These are phyloP conservation scores for Kickxella alabastrina DNA, from an alignment of 192 early-diverging fungal genomes.

Conservation along the genomic window DNA sequence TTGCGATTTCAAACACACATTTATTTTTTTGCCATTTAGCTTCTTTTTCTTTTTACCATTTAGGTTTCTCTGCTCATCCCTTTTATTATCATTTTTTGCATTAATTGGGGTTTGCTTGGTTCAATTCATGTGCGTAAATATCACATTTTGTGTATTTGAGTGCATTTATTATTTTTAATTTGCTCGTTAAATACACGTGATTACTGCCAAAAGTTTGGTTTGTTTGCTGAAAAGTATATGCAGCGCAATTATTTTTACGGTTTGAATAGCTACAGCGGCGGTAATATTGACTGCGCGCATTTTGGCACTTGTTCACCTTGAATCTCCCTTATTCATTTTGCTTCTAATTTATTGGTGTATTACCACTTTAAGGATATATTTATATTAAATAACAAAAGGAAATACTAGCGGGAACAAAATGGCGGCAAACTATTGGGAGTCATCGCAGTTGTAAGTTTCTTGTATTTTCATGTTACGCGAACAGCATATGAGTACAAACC, in stretches of 20 bases:
- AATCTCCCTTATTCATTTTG: not conserved
- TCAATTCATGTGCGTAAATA: not conserved
- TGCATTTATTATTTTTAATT: not conserved
- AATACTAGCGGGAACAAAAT: too few species aligned
- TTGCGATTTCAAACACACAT: not conserved
- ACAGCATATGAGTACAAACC: too few species aligned
- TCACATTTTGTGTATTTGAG: not conserved
- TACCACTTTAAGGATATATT: too few species aligned
- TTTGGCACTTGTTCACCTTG: too few species aligned
- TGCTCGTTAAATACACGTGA: not conserved
- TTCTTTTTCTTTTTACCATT: not conserved
- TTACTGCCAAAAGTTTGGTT: not conserved
- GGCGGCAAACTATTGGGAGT: slow-evolving; percentile 52
- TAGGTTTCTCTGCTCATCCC: not conserved
- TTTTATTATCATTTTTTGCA: not conserved
- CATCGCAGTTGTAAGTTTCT: slow-evolving; percentile 43
- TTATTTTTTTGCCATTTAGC: not conserved
- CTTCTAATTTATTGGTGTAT: not conserved
- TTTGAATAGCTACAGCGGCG: too few species aligned
- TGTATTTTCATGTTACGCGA: too few species aligned
- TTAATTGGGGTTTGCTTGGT: too few species aligned
- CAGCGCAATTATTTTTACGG: not conserved
- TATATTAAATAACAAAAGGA: too few species aligned
- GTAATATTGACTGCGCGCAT: too few species aligned
- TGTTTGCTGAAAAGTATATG: not conserved